phyloP scores from a whole-genome alignment of 139 green algal genomes.

The Picochlorum sp. region DNA sequence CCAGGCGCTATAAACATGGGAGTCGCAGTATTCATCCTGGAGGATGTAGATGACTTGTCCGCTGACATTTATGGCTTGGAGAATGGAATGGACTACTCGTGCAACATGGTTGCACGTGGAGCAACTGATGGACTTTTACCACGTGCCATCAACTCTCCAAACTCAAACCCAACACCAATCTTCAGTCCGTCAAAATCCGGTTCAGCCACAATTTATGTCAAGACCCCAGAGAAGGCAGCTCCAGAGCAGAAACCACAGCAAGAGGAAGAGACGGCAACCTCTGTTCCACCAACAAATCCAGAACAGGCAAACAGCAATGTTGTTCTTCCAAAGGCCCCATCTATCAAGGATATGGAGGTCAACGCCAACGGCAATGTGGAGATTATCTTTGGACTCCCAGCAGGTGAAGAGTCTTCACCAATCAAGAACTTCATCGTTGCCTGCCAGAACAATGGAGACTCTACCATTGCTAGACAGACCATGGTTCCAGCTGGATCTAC shows the following conservation, averaged over 20 bases:
- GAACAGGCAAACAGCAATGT: not conserved
- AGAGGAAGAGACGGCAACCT: not conserved
- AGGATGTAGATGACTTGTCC: not conserved
- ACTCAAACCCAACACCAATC: slow-evolving; percentile 9
- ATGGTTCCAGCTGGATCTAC: slow-evolving; percentile 5
- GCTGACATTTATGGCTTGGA: slow-evolving; percentile 1
- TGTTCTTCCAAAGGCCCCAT: not conserved
- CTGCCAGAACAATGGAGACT: slow-evolving; percentile 4
- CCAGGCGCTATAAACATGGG: not conserved
- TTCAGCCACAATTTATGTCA: slow-evolving; percentile 1
- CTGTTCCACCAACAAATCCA: slow-evolving; percentile 1
- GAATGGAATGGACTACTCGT: slow-evolving; percentile 7
- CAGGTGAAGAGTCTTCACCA: not conserved
- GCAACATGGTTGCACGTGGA: slow-evolving; percentile 9
- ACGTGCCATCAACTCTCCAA: slow-evolving; percentile 4
- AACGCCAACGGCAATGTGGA: not conserved
- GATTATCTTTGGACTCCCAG: slow-evolving; percentile 7
- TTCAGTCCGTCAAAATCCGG: slow-evolving; percentile 4
- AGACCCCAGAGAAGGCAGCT: not conserved
- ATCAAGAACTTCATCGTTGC: slow-evolving; percentile 1
- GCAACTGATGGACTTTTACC: slow-evolving; percentile 2
- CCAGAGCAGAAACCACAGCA: not conserved
- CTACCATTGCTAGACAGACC: not conserved
- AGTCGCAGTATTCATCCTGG: not conserved
- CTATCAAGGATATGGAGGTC: not conserved